Percentiles rank a stretch among this genome's conserved stretches.
Evolutionary conservation across 2,329 filamentous ascomycete species (phyloP).

Genomic region (Chlorencoelia australis): DNA sequence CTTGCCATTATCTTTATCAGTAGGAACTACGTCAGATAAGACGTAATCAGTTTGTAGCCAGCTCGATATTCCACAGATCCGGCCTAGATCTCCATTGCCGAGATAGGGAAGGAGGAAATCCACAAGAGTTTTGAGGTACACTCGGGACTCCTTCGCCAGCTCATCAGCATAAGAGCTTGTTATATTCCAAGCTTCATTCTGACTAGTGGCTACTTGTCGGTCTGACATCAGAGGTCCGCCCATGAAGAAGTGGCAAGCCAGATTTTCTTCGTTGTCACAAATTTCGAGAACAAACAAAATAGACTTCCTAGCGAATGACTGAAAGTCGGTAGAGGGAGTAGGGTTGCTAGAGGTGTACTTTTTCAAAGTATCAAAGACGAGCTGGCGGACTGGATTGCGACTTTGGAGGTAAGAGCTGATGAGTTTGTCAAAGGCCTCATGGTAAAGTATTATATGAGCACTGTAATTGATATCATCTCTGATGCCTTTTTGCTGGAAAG

Average conservation of each 20-base stretch:
- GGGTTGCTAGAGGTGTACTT: constrained; percentile 30
- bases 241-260: constrained; percentile 22
- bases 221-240: constrained; percentile 20
- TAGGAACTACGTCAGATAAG: constrained; percentile 17
- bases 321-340: constrained; percentile 23
- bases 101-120: constrained; percentile 20
- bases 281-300: constrained; percentile 25
- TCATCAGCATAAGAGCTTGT: constrained; percentile 19
- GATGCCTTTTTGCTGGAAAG: constrained; percentile 50
- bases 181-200: constrained; percentile 18
- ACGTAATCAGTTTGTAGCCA: constrained; percentile 26
- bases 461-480: constrained; percentile 49
- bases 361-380: constrained; percentile 49
- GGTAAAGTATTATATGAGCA: constrained; percentile 51
- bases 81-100: constrained; percentile 19
- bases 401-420: constrained; percentile 37
- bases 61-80: constrained; percentile 20
- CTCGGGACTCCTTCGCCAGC: constrained; percentile 21
- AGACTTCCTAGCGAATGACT: constrained; percentile 21
- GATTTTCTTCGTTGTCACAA: constrained; percentile 24
- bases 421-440: constrained; percentile 42
- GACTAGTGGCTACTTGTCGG: constrained; percentile 9
- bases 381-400: constrained; percentile 38
- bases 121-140: constrained; percentile 22
- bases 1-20: constrained; percentile 19